phyloP scores from a whole-genome alignment of 2,329 filamentous ascomycete species.

The Diatrype stigma region DNA sequence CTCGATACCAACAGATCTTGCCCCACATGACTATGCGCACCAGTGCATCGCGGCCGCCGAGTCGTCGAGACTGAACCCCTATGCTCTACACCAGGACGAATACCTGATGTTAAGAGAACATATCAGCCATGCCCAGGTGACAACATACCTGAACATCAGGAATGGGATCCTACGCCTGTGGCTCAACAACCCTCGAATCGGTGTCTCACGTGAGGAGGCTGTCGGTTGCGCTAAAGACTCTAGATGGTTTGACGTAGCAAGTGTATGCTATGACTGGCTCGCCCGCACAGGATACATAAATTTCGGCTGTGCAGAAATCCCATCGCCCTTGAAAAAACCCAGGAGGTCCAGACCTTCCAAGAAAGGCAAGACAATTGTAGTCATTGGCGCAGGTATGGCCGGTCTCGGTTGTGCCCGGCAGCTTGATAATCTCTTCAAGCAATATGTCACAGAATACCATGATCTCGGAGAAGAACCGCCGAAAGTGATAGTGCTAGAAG shows the following conservation, averaged over 20 bases:
- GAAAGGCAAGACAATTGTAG: slow-evolving; percentile 69
- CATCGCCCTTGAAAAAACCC: slow-evolving; percentile 37
- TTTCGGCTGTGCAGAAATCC: slow-evolving; percentile 83
- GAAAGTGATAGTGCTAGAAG: slow-evolving; percentile 78
- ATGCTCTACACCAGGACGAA: slow-evolving; percentile 79
- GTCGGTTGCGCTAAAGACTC: slow-evolving; percentile 83
- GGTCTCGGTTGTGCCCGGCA: slow-evolving; percentile 90
- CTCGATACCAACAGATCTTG: slow-evolving; percentile 74
- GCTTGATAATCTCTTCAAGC: slow-evolving; percentile 77
- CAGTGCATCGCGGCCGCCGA: slow-evolving; percentile 90
- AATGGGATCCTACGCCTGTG: slow-evolving; percentile 91
- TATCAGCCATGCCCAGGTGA: slow-evolving; percentile 84
- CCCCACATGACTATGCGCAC: slow-evolving; percentile 74
- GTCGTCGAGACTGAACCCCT: slow-evolving; percentile 84
- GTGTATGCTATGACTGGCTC: slow-evolving; percentile 89
- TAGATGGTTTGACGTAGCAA: slow-evolving; percentile 85
- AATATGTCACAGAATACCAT: slow-evolving; percentile 67
- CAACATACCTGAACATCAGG: slow-evolving; percentile 90
- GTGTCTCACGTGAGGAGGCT: slow-evolving; percentile 79
- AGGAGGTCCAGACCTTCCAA: slow-evolving; percentile 38
- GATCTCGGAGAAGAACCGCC: slow-evolving; percentile 65
- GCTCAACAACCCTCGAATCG: slow-evolving; percentile 79
- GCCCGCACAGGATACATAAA: slow-evolving; percentile 92
- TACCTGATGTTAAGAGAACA: slow-evolving; percentile 75
- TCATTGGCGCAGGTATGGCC: slow-evolving; percentile 92